A percentile compares a stretch with the other conserved stretches of the same genome.
phyloP scores from a whole-genome alignment of 345 rosid species.

The Euphorbia pulcherrima region DNA sequence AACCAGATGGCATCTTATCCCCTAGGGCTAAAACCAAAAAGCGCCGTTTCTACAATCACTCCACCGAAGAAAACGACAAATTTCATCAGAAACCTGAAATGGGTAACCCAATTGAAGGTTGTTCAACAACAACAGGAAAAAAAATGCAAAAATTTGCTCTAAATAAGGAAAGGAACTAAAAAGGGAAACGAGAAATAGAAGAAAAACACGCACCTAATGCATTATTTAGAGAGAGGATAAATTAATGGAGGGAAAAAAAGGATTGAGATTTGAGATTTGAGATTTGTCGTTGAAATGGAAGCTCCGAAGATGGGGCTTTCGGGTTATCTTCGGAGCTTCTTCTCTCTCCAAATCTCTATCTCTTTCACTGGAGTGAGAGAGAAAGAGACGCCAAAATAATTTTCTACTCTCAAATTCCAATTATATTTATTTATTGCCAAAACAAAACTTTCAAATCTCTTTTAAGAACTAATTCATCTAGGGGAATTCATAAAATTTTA shows the following conservation, averaged over 20 bases:
- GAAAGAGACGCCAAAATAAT: background rate
- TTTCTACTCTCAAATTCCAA: too few species aligned
- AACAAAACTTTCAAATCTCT: too few species aligned
- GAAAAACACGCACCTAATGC: slow-evolving; percentile 8
- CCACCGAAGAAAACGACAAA: slow-evolving; percentile 2
- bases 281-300: slow-evolving; percentile 1
- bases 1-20: slow-evolving; percentile 55
- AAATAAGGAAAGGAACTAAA: background rate
- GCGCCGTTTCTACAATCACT: slow-evolving; percentile 17
- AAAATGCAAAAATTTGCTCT: background rate
- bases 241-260: slow-evolving; percentile 7
- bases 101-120: background rate
- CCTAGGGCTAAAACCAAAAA: slow-evolving; percentile 14
- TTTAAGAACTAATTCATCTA: too few species aligned
- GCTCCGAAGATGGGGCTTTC: slow-evolving; percentile 13
- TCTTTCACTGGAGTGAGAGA: background rate
- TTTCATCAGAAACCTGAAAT: slow-evolving; percentile 27
- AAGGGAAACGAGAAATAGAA: background rate
- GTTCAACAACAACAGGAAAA: background rate
- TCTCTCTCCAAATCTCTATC: slow-evolving; percentile 7
- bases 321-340: slow-evolving; percentile 19
- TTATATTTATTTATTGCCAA: too few species aligned
- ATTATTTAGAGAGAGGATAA: background rate
- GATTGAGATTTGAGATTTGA: background rate
- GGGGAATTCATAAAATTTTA: too few species aligned